Base-by-base conservation (phyloP, 352 stramenopile species). In the Phytopythium vexans region DNA sequence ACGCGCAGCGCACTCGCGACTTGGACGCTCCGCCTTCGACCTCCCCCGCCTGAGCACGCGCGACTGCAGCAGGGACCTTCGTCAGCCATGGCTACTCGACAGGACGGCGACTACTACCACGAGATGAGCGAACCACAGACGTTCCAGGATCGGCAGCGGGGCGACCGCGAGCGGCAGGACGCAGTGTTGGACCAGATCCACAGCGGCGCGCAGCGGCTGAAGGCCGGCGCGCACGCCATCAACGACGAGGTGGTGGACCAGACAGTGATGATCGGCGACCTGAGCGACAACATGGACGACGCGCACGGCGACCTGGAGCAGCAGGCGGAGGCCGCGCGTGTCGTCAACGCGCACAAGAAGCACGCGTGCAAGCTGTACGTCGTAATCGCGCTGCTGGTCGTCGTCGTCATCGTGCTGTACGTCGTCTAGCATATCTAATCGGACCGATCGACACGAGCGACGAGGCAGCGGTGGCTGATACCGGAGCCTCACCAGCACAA, bases 141-240 rank as follows among this genome's bases (percentile, higher is more conserved):
- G 48, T 67, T 88, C 33, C 77, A 90, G 46, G 60, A 50, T 31
- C 77, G 70, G 3, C 77, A 74, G 35, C 58, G 66, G 4, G 64
- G 84, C 2, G 75, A 90, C 51, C 45, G 82, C 32, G 67, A 70
- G 34, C 59, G 71, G 6, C 82, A 93, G 62, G 82, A 93, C 55
- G 74, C 67, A 12, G 46, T 85, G 58, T 68, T 92, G 37, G 82
- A 92, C 60, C 64, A 92, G 49, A 86, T 92, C 47, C 77, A 89
- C 60, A 67, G 65, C 50, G 82, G 82, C 49, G 82, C 88, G 31
- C 80, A 86, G 58, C 74, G 77, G 4, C 71, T 92, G 3, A 88
- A 88, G 76, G 82, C 88, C 66, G 77, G 90, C 38, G 82, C 82
- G 36, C 74, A 87, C n/a, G 82, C 79, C n/a, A 92, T 92, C 54